Evolutionary conservation across 768 basidiomycete genomes (phyloP), one percentile per base, ranked within the genome.

Genomic region (Fomitopsis serialis): DNA sequence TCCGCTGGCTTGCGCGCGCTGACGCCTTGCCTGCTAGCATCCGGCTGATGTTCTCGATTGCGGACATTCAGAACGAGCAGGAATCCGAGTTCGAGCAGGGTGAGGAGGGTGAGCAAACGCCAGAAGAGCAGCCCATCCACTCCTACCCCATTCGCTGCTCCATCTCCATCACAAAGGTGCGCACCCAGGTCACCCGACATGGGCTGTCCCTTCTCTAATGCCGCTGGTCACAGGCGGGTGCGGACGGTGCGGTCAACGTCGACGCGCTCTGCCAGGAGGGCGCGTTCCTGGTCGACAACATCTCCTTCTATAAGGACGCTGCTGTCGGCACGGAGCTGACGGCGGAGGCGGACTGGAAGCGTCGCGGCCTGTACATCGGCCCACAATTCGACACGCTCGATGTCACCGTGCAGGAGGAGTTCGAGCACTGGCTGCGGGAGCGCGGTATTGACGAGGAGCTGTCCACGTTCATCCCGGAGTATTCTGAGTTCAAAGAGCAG

Each of bases 301-400:
- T 95, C 57, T 82, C 94, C 1, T 93, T 77, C 76, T 98, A 96
- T 71, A 68, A 74, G 1, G 89, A 93, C 59, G 72, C 75, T 27
- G 78, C 81, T 63, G 60, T 89, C 12, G 93, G 85, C 12, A 85
- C 81, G 13, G 88, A 87, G 7, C 70, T 90, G 61, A 90, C 84
- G 12, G 85, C 90, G 7, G 93, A 98, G 58, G 87, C 89, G 8
- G 94, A 98, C 72, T 98, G 91, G 92, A 89, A 87, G 67, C 83
- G 95, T 45, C 81, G 94, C 19, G 92, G 89, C 1, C 72, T 89
- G 58, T 98, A 97, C 77, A 84, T 96, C 65, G 96, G 96, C 1
- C 96, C 95, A 48, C 69, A 91, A 82, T 98, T 97, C 63, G 91
- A 94, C 54, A 89, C 92, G 45, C 84, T 98, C 42, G 96, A 98